These are phyloP conservation scores for Immersiporthe knoxdaviesiana DNA, from an alignment of 2,329 filamentous ascomycete species.

Conservation along the genomic window DNA sequence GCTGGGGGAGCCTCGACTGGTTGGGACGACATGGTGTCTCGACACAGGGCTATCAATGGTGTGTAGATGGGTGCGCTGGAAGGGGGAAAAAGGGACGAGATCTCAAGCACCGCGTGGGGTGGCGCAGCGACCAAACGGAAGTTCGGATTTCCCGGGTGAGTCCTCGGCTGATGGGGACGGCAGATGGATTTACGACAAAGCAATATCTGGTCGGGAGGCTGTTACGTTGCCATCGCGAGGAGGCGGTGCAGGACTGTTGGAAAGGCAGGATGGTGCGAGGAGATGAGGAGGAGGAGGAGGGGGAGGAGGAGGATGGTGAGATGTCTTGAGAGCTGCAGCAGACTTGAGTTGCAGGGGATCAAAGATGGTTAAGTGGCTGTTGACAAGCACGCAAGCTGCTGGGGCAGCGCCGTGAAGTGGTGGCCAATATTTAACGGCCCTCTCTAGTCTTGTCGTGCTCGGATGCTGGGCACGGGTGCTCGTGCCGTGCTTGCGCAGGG, in stretches of 20 bases:
- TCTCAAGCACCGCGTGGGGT: neutral
- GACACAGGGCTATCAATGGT: neutral
- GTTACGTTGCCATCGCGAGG: constrained; percentile 1
- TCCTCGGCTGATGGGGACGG: neutral
- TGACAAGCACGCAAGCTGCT: neutral
- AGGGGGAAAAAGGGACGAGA: no score
- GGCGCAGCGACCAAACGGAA: neutral
- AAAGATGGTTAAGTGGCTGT: neutral
- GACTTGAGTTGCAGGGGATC: neutral
- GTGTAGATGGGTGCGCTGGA: neutral
- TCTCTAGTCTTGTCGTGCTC: neutral
- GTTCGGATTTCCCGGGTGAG: neutral
- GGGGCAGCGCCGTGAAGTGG: neutral
- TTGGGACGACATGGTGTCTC: constrained; percentile 8
- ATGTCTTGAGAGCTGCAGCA: no score
- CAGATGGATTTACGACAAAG: constrained; percentile 1
- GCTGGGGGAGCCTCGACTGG: constrained; percentile 13
- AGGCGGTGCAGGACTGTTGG: neutral
- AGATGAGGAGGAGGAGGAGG: neutral
- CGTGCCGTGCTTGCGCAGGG: constrained; percentile 7
- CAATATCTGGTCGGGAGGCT: neutral
- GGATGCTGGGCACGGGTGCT: neutral
- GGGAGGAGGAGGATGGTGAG: neutral
- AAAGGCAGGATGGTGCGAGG: neutral
- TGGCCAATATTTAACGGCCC: neutral